These are phyloP conservation scores for Fusarium armeniacum DNA, from an alignment of 2,329 filamentous ascomycete species.

Conservation along the genomic window DNA sequence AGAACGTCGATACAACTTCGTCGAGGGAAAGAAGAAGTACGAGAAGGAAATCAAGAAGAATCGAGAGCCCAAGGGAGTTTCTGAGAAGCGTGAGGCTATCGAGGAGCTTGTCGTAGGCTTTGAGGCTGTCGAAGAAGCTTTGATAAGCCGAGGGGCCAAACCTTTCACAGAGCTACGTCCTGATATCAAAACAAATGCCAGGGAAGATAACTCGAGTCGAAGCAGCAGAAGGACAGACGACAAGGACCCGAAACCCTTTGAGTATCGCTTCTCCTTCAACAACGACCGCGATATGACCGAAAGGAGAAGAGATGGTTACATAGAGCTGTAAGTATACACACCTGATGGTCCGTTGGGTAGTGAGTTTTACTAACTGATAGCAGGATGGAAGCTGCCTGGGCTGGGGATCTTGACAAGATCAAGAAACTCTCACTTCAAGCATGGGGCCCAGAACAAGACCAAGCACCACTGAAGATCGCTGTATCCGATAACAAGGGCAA, in stretches of 20 bases:
- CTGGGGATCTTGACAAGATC: slow-evolving; percentile 75
- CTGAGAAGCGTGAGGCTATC: slow-evolving; percentile 71
- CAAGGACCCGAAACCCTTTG: slow-evolving; percentile 58
- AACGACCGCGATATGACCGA: slow-evolving; percentile 69
- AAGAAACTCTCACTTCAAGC: slow-evolving; percentile 72
- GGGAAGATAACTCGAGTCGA: slow-evolving; percentile 4
- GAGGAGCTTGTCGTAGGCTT: slow-evolving; percentile 37
- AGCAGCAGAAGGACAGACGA: slow-evolving; percentile 14
- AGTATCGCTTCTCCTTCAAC: slow-evolving; percentile 65
- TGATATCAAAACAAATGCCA: slow-evolving; percentile 55
- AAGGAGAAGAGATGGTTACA: slow-evolving; percentile 69
- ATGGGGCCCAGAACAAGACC: slow-evolving; percentile 67
- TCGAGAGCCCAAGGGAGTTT: slow-evolving; percentile 38
- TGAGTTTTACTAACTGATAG: slow-evolving; percentile 24
- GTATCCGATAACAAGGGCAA: slow-evolving; percentile 66
- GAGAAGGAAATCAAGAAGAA: slow-evolving; percentile 44
- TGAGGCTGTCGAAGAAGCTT: slow-evolving; percentile 54
- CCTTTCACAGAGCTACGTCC: slow-evolving; percentile 76
- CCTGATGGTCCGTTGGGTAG: neutral
- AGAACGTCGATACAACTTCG: slow-evolving; percentile 51
- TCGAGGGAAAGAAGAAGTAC: slow-evolving; percentile 52
- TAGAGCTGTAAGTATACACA: slow-evolving; percentile 67
- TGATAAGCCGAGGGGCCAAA: slow-evolving; percentile 72
- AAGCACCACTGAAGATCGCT: slow-evolving; percentile 74
- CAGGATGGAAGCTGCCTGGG: slow-evolving; percentile 80